These are phyloP conservation scores for Globisporangium polare DNA, from an alignment of 352 stramenopile species.

Conservation along the genomic window DNA sequence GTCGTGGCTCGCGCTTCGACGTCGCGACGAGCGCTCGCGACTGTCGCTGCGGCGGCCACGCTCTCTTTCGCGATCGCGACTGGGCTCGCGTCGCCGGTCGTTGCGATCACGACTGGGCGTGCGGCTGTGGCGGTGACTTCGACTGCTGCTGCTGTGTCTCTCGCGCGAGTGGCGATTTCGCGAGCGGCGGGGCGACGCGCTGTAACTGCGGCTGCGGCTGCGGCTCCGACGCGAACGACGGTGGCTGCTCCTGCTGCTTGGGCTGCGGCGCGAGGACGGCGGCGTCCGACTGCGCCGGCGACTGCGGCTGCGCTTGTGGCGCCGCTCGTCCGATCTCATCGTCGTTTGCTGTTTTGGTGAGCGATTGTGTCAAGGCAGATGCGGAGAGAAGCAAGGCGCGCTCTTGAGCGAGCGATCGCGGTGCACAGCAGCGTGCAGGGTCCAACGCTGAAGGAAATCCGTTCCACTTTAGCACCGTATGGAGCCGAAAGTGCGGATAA, in stretches of 20 bases:
- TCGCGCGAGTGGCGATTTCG: slow-evolving; percentile 11
- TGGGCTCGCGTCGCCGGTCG: slow-evolving; percentile 14
- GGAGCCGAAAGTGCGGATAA: no score
- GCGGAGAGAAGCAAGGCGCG: no score
- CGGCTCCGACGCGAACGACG: slow-evolving; percentile 6
- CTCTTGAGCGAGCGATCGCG: no score
- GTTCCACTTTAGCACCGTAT: no score
- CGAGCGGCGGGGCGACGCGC: slow-evolving; percentile 2
- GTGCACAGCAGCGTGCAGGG: no score
- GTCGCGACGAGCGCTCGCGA: slow-evolving; percentile 16
- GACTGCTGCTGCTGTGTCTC: background rate
- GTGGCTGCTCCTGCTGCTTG: slow-evolving; percentile 9
- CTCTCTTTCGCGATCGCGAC: slow-evolving; percentile 14
- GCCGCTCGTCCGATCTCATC: slow-evolving; percentile 7
- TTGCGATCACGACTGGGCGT: slow-evolving; percentile 10
- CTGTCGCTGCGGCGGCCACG: slow-evolving; percentile 2
- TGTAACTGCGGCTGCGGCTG: slow-evolving; percentile 19
- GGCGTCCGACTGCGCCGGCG: slow-evolving; percentile 4
- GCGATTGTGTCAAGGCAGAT: background rate
- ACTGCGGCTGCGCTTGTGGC: slow-evolving; percentile 14
- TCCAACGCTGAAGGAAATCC: no score
- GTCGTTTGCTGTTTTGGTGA: background rate
- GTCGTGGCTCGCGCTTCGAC: slow-evolving; percentile 8
- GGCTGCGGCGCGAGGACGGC: background rate
- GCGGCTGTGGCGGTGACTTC: slow-evolving; percentile 2